Conservation (phyloP, 1,284 basidiomycete species). For the Jaminaea rosea region DNA sequence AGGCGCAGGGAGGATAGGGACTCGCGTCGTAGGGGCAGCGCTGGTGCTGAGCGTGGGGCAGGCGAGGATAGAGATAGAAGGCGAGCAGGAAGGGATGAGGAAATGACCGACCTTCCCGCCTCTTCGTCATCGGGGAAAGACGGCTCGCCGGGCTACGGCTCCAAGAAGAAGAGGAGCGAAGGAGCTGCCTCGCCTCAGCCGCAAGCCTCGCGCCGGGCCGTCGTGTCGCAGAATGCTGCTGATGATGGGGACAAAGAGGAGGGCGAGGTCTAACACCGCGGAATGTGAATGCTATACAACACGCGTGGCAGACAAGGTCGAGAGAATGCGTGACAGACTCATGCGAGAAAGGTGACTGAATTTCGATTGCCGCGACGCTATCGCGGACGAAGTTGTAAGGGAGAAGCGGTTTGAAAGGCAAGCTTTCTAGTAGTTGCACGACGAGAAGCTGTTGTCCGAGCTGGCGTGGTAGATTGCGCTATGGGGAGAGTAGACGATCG, state of each 20-base stretch:
- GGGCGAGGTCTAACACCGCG: slow-evolving; percentile 7
- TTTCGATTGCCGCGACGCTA: too few relatives aligned
- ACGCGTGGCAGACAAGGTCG: too few relatives aligned
- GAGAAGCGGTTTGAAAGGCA: too few relatives aligned
- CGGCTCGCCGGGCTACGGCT: background rate
- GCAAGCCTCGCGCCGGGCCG: background rate
- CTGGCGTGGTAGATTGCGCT: too few relatives aligned
- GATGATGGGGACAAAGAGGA: slow-evolving; percentile 8
- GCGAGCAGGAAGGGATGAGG: slow-evolving; percentile 4
- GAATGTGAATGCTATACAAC: too few relatives aligned
- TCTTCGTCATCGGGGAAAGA: background rate
- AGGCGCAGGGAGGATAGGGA: background rate
- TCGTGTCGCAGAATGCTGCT: background rate
- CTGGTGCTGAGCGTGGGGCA: background rate
- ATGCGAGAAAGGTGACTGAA: too few relatives aligned
- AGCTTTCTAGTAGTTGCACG: too few relatives aligned
- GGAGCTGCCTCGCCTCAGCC: background rate
- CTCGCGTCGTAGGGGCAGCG: background rate
- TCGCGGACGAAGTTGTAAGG: too few relatives aligned
- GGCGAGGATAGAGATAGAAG: slow-evolving; percentile 7
- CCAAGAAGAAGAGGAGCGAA: background rate
- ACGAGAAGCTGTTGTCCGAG: too few relatives aligned
- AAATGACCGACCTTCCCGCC: background rate
- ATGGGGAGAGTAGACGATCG: too few relatives aligned
- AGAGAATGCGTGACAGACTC: too few relatives aligned